Base-by-base conservation (phyloP, 1,284 basidiomycete species). In the Grifola frondosa region DNA sequence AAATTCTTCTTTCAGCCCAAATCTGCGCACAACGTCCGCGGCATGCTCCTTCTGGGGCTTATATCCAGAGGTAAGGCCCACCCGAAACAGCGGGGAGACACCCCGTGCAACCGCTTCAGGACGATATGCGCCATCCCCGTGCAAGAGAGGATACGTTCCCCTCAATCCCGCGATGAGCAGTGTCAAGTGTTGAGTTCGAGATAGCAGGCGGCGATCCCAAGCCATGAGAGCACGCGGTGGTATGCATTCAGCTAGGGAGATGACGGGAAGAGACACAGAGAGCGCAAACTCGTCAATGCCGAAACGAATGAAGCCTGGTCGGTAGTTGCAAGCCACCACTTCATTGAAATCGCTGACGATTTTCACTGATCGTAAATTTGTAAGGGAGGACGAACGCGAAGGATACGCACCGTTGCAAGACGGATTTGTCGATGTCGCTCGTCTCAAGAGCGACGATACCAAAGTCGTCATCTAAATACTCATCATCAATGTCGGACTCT, bases 121-220 rank as follows among this genome's bases (percentile, higher is more conserved):
- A 10, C 49, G 60, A 26, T 71, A 66, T 1, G 56, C 62, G 8
- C 73, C 78, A 40, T 74, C 70, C 5, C 54, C 38, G 26, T 65
- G 54, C 30, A 80, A 46, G 16, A 72, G 58, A 3, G 81, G 80
- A 56, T 82, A 83, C 17, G 67, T 54, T 1, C 71, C 70, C 13
- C 63, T 64, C 37, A 80, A 68, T 1, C 79, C 80, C 4, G 75
- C 74, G 15, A 84, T 75, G 12, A 83, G 67, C n/a, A 84, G 69
- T 4, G 74, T 76, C 22, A 84, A 62, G 56, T 81, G 67, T 17
- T 75, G 73, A 2, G 69, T 63, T 17, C 67, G 66, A 9, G 74
- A 69, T 5, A 82, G 65, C 4, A 82, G 66, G n/a, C 72, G 73
- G 11, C 72, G 68, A 54, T 81, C 80, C 80, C 80, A 84, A 21